A percentile compares a stretch with the other conserved stretches of the same genome.
phyloP scores from a whole-genome alignment of 805 yeast species.

The Pichia eremophila region DNA sequence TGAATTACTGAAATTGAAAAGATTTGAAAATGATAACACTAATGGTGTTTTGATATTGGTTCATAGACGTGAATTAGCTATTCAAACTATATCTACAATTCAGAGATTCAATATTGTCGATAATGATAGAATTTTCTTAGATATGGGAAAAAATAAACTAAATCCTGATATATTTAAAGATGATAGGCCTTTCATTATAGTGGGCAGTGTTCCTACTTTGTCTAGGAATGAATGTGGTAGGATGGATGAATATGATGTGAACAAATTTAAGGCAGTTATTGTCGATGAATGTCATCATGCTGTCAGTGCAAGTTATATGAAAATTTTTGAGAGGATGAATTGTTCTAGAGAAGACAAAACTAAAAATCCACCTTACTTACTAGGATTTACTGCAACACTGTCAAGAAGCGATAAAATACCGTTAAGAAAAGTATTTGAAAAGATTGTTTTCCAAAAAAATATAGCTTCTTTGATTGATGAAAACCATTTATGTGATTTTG shows the following conservation, averaged over 20 bases:
- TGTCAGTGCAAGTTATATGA: slow-evolving; percentile 56
- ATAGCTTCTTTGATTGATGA: slow-evolving; percentile 57
- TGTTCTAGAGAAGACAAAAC: slow-evolving; percentile 18
- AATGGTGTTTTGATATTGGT: slow-evolving; percentile 51
- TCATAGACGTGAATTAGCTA: slow-evolving; percentile 70
- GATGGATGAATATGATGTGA: slow-evolving; percentile 44
- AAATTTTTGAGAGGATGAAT: slow-evolving; percentile 39
- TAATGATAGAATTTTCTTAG: slow-evolving; percentile 30
- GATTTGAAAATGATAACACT: slow-evolving; percentile 25
- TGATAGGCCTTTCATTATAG: slow-evolving; percentile 35
- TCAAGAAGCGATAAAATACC: slow-evolving; percentile 64
- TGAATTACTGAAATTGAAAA: slow-evolving; percentile 18
- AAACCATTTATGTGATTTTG: slow-evolving; percentile 62
- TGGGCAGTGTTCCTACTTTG: slow-evolving; percentile 71
- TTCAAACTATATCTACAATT: slow-evolving; percentile 55
- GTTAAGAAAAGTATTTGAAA: slow-evolving; percentile 53
- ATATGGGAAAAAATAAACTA: slow-evolving; percentile 50
- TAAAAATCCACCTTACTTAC: slow-evolving; percentile 33
- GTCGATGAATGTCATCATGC: slow-evolving; percentile 94
- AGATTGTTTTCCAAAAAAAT: slow-evolving; percentile 61
- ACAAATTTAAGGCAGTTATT: slow-evolving; percentile 60
- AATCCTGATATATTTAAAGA: slow-evolving; percentile 12
- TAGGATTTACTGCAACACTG: slow-evolving; percentile 88
- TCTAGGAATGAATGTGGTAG: slow-evolving; percentile 31
- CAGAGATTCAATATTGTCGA: slow-evolving; percentile 24